These are phyloP conservation scores for Colletotrichum echinochloae DNA, from an alignment of 2,329 filamentous ascomycete genomes.

Conservation along the genomic window DNA sequence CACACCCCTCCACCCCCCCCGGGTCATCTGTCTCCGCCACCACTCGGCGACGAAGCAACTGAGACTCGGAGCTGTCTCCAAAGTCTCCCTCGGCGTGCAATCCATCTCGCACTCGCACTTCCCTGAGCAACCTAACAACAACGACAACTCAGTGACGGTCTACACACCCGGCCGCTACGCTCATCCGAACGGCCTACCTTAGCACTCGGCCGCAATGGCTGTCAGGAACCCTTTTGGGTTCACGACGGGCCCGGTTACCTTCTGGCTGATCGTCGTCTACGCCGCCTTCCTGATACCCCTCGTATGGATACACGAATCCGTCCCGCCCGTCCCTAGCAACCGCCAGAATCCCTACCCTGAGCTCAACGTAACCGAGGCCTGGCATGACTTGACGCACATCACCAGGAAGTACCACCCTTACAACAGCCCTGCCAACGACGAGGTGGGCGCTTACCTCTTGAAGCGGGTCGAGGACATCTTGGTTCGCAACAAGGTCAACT, in stretches of 20 bases:
- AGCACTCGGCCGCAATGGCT: slow-evolving; percentile 38
- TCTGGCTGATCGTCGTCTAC: slow-evolving; percentile 83
- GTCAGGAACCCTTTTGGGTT: slow-evolving; percentile 76
- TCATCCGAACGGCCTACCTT: slow-evolving; percentile 29
- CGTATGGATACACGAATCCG: slow-evolving; percentile 79
- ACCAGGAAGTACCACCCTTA: slow-evolving; percentile 86
- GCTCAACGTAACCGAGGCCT: slow-evolving; percentile 86
- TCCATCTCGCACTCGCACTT: slow-evolving; percentile 6
- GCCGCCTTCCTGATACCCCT: slow-evolving; percentile 80
- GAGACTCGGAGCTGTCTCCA: slow-evolving; percentile 1
- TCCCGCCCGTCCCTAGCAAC: slow-evolving; percentile 74
- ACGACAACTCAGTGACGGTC: background rate
- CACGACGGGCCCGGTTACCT: slow-evolving; percentile 81
- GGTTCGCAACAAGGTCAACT: slow-evolving; percentile 67
- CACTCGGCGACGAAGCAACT: background rate
- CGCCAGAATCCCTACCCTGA: slow-evolving; percentile 64
- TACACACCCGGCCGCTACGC: background rate
- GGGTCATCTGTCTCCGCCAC: background rate
- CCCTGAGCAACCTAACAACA: background rate
- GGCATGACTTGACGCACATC: slow-evolving; percentile 83
- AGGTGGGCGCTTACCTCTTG: slow-evolving; percentile 82
- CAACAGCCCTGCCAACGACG: slow-evolving; percentile 86
- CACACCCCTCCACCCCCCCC: slow-evolving; percentile 5
- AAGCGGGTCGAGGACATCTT: slow-evolving; percentile 77
- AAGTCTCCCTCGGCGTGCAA: background rate